phyloP scores from a whole-genome alignment of 2,329 filamentous ascomycete genomes.

The Aspergillus sclerotialis region DNA sequence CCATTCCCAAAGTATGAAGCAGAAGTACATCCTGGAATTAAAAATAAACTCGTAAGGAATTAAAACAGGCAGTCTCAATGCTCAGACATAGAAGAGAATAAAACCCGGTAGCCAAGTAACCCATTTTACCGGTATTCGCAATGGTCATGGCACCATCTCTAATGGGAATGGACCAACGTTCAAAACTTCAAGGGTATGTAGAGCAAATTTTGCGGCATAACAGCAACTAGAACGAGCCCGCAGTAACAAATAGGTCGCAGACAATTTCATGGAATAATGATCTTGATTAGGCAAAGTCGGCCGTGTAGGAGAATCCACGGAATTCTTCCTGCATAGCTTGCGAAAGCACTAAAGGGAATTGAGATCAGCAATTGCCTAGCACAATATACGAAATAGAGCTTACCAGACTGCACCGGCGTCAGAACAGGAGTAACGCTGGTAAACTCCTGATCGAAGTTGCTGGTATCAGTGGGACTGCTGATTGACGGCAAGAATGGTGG shows the following conservation, averaged over 20 bases:
- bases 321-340: conserved; percentile 99
- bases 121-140: conserved; percentile 13
- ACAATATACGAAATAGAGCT: conserved; percentile 26
- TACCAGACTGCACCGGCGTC: conserved; percentile 95
- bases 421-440: conserved; percentile 96
- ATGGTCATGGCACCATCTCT: conserved; percentile 2
- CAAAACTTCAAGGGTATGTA: conserved; percentile 23
- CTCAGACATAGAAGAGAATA: conserved; percentile 2
- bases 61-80: conserved; percentile 3
- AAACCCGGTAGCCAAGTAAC: too few species aligned
- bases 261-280: conserved; percentile 5
- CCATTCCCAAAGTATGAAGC: conserved; percentile 4
- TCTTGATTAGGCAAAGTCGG: conserved; percentile 65
- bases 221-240: conserved; percentile 13
- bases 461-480: conserved; percentile 92
- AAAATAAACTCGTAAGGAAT: conserved; percentile 1
- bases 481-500: conserved; percentile 88
- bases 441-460: conserved; percentile 98
- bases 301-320: conserved; percentile 95
- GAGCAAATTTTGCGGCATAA: conserved; percentile 15
- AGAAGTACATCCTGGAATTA: neutral
- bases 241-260: conserved; percentile 13
- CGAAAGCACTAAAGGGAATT: conserved; percentile 63
- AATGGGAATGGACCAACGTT: conserved; percentile 11
- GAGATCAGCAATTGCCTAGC: conserved; percentile 8